Percentiles rank a stretch among this genome's conserved stretches.
These are phyloP conservation scores for Aureobasidium sp. DNA, from an alignment of 2,329 filamentous ascomycete species.

Conservation along the genomic window DNA sequence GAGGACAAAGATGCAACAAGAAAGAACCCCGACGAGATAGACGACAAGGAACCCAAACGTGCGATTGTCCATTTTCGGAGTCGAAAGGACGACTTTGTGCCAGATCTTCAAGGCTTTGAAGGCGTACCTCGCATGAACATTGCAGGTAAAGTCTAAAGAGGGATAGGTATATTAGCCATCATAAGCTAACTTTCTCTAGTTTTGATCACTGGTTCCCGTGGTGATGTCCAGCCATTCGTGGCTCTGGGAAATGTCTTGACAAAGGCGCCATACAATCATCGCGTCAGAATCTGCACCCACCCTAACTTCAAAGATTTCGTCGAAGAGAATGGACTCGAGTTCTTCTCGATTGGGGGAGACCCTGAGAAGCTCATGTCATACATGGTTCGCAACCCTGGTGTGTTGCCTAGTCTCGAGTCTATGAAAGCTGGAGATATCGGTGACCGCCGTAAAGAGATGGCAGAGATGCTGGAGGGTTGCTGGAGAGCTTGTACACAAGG, in stretches of 20 bases:
- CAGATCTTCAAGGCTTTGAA: constrained; percentile 14
- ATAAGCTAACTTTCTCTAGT: too few relatives aligned
- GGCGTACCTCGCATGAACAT: constrained; percentile 32
- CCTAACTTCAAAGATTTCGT: constrained; percentile 42
- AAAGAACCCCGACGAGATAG: not conserved
- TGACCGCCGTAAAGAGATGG: constrained; percentile 71
- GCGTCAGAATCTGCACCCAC: constrained; percentile 41
- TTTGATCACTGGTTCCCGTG: constrained; percentile 40
- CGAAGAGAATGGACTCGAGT: constrained; percentile 40
- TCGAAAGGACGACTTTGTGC: not conserved
- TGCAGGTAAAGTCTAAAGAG: too few relatives aligned
- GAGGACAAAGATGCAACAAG: not conserved
- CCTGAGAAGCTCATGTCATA: constrained; percentile 71
- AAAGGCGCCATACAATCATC: constrained; percentile 40
- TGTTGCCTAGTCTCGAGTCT: constrained; percentile 73
- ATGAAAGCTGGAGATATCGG: constrained; percentile 71
- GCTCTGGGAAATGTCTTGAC: constrained; percentile 39
- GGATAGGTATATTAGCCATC: too few relatives aligned
- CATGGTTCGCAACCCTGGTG: constrained; percentile 81
- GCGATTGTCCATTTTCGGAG: not conserved
- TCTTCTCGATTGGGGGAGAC: constrained; percentile 44
- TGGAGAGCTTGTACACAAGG: constrained; percentile 61
- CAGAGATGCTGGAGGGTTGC: constrained; percentile 72
- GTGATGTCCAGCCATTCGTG: constrained; percentile 43
- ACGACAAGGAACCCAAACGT: not conserved